phyloP scores from a whole-genome alignment of 2,329 filamentous ascomycete species.

The Fusarium penzigii region DNA sequence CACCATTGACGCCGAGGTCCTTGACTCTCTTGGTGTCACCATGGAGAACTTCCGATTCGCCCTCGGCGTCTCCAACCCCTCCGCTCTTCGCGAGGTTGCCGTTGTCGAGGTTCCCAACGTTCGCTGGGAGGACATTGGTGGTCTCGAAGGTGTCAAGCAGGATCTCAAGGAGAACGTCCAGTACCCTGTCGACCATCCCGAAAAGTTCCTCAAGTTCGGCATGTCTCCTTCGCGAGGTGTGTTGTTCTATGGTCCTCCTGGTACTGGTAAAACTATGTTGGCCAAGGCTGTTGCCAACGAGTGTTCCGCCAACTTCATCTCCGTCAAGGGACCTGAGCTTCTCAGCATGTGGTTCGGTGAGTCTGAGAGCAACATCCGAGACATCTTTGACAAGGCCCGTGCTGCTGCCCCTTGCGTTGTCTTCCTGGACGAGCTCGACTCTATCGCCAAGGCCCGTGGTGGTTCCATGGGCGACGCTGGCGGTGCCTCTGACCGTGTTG shows the following conservation, averaged over 20 bases:
- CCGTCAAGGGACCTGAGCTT: conserved; percentile 96
- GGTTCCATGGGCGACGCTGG: conserved; percentile 94
- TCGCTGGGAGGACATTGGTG: conserved; percentile 99
- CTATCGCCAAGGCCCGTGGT: conserved; percentile 98
- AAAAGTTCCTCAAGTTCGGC: conserved; percentile 99
- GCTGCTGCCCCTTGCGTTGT: conserved; percentile 97
- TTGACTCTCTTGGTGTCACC: conserved; percentile 96
- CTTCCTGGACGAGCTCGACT: conserved; percentile 98
- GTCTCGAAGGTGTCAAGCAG: conserved; percentile 97
- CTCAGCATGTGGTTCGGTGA: conserved; percentile 99
- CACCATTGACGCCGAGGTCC: conserved; percentile 96
- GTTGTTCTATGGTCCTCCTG: conserved; percentile 96
- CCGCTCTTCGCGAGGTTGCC: conserved; percentile 95
- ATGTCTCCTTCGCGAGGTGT: conserved; percentile 97
- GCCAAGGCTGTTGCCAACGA: conserved; percentile 99
- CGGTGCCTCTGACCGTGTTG: conserved; percentile 97
- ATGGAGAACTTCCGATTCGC: conserved; percentile 99
- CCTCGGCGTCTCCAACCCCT: conserved; percentile 96
- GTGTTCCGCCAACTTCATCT: conserved; percentile 99
- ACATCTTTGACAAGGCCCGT: conserved; percentile 99
- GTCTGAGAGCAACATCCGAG: conserved; percentile 98
- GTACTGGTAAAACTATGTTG: conserved; percentile 99
- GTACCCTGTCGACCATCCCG: conserved; percentile 98
- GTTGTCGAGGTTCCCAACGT: conserved; percentile 99
- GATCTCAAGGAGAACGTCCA: conserved; percentile 99